These are phyloP conservation scores for Seiridium unicorne DNA, from an alignment of 2,329 filamentous ascomycete genomes.

Conservation along the genomic window DNA sequence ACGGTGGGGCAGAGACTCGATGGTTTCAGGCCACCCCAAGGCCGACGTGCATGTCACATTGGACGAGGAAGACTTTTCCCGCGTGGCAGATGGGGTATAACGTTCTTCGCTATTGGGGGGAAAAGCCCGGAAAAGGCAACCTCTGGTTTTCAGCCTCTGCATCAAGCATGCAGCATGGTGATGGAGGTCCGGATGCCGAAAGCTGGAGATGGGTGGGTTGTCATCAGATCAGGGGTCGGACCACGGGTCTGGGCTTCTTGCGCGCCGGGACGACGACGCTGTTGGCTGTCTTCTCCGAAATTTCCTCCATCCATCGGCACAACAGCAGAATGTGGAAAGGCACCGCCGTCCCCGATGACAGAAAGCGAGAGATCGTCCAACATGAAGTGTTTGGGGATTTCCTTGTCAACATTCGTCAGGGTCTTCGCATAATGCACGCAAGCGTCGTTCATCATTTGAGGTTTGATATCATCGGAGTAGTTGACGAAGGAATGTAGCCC, in stretches of 20 bases:
- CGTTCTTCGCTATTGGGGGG: neutral
- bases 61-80: neutral
- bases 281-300: constrained; percentile 1
- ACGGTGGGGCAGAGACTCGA: neutral
- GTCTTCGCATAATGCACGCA: neutral
- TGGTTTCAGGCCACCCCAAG: neutral
- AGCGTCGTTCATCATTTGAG: too few relatives aligned
- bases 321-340: neutral
- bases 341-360: neutral
- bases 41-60: neutral
- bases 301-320: neutral
- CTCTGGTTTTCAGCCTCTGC: neutral
- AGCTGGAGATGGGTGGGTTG: neutral
- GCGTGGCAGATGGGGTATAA: neutral
- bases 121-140: neutral
- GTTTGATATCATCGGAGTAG: too few relatives aligned
- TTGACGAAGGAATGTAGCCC: too few relatives aligned
- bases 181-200: neutral
- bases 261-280: neutral
- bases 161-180: neutral
- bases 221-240: neutral
- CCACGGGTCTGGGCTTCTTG: neutral
- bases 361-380: neutral
- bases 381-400: neutral
- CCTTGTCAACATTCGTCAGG: neutral